Evolutionary conservation across 1,284 basidiomycete species (phyloP).

Genomic region (Trichosporon inkin): DNA sequence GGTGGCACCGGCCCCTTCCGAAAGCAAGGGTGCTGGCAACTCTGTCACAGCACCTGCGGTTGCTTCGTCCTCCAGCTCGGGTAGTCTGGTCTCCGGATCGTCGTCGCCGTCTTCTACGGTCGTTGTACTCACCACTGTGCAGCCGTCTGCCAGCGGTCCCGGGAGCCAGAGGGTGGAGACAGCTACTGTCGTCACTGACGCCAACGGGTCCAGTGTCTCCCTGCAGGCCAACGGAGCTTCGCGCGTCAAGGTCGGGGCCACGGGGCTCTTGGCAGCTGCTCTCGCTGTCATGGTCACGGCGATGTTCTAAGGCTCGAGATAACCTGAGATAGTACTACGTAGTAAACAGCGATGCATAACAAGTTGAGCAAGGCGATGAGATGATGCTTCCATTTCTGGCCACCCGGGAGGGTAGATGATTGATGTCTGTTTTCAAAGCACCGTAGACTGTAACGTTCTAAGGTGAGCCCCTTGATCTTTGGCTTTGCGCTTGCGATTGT

Average conservation of each 20-base stretch:
- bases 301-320: neutral
- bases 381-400: no score
- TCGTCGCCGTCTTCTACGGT: neutral
- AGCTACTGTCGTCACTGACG: neutral
- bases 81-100: neutral
- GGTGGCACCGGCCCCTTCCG: no score
- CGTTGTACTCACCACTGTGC: neutral
- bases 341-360: conserved; percentile 1
- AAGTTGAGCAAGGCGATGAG: neutral
- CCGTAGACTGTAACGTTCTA: no score
- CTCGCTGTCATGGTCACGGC: neutral
- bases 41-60: neutral
- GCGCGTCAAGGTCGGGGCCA: neutral
- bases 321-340: neutral
- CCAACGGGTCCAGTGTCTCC: neutral
- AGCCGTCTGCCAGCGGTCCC: neutral
- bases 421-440: no score
- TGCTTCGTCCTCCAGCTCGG: no score
- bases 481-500: no score
- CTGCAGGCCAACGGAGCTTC: neutral
- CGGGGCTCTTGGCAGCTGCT: neutral
- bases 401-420: no score
- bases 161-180: neutral
- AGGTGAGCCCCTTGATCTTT: no score
- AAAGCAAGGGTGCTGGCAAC: neutral